phyloP scores from a whole-genome alignment of 495 filamentous ascomycete species.

The Neurospora hispaniola region DNA sequence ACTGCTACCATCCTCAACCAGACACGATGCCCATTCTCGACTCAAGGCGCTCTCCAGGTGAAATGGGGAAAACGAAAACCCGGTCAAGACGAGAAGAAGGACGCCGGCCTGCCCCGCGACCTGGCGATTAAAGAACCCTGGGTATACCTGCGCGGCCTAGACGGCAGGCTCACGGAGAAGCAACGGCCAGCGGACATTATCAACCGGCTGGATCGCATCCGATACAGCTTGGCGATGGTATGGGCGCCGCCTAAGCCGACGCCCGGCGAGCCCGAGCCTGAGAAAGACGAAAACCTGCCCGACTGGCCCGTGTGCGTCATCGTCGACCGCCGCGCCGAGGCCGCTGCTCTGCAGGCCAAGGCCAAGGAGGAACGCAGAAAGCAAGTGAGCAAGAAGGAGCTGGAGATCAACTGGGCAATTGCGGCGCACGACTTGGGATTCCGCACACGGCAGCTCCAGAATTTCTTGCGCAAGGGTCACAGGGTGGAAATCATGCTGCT shows the following conservation, averaged over 20 bases:
- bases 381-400: slow-evolving; percentile 42
- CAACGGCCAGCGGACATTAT: slow-evolving; percentile 35
- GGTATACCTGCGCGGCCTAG: slow-evolving; percentile 39
- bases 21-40: background rate
- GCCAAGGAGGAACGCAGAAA: slow-evolving; percentile 17
- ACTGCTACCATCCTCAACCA: background rate
- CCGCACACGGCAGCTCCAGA: slow-evolving; percentile 45
- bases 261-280: background rate
- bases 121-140: background rate
- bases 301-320: slow-evolving; percentile 55
- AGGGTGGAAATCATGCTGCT: slow-evolving; percentile 53
- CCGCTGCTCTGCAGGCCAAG: slow-evolving; percentile 14
- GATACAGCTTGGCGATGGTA: slow-evolving; percentile 50
- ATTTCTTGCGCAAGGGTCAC: slow-evolving; percentile 53
- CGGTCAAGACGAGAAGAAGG: background rate
- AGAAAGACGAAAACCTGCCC: background rate
- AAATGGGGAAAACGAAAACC: background rate
- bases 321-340: slow-evolving; percentile 29
- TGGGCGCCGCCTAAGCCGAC: slow-evolving; percentile 16
- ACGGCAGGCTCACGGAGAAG: slow-evolving; percentile 38
- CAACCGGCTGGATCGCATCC: slow-evolving; percentile 32
- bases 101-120: background rate
- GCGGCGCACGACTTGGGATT: slow-evolving; percentile 54
- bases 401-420: slow-evolving; percentile 83
- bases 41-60: background rate